Percentiles rank a stretch among this genome's conserved stretches.
Conservation (phyloP, 2,329 filamentous ascomycete genomes). For the Ophiostoma sp. region DNA sequence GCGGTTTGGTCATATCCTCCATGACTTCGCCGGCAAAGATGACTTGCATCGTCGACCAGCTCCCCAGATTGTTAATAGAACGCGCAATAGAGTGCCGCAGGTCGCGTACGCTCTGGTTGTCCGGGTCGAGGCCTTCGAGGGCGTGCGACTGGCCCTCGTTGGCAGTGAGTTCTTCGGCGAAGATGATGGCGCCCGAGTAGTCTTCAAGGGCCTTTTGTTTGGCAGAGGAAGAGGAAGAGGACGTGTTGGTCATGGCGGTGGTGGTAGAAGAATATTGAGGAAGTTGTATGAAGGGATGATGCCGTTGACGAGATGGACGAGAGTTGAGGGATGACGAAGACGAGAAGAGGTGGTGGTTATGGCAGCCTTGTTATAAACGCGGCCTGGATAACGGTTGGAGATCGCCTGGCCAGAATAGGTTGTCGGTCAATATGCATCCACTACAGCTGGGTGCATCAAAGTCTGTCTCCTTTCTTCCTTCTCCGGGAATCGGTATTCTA, state of each 20-base stretch:
- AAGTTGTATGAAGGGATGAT: no score
- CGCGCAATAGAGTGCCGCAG: slow-evolving; percentile 6
- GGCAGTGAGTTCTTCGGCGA: slow-evolving; percentile 13
- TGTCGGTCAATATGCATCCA: not conserved
- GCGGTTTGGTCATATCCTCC: not conserved
- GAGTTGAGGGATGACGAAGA: no score
- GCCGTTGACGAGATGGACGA: no score
- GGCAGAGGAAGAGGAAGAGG: no score
- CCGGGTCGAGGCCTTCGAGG: slow-evolving; percentile 2
- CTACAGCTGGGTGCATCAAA: not conserved
- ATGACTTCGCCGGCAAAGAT: slow-evolving; percentile 18
- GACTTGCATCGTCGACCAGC: slow-evolving; percentile 18
- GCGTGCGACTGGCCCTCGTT: slow-evolving; percentile 2
- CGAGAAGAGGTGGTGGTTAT: no score
- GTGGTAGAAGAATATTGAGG: not conserved
- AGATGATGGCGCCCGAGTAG: slow-evolving; percentile 7
- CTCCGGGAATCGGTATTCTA: no score
- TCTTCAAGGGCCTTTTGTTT: slow-evolving; percentile 15
- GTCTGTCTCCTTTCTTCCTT: not conserved
- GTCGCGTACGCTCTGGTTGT: not conserved
- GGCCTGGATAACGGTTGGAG: no score
- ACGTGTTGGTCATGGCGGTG: not conserved
- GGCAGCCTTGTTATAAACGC: no score
- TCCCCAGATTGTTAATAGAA: not conserved
- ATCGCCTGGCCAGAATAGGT: not conserved